phyloP scores from a whole-genome alignment of 2,329 filamentous ascomycete genomes.

The Lachnum nothofagi region DNA sequence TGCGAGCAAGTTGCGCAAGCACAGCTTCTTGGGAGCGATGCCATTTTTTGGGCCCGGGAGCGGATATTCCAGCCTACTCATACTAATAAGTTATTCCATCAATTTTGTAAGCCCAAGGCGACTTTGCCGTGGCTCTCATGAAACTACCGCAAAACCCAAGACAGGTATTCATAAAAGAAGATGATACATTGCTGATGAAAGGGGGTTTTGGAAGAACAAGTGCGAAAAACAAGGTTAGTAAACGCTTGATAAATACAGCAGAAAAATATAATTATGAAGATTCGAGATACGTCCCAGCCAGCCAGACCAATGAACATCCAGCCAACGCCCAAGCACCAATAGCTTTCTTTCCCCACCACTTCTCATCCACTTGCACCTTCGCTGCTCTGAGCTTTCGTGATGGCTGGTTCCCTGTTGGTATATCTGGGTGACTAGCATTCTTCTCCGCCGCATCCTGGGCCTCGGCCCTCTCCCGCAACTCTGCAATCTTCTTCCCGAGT shows the following conservation, averaged over 20 bases:
- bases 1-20: too few species aligned
- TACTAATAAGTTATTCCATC: too few species aligned
- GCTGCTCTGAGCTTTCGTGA: constrained; percentile 43
- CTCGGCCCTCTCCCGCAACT: constrained; percentile 39
- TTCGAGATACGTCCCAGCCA: constrained; percentile 48
- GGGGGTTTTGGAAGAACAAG: too few species aligned
- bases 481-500: constrained; percentile 63
- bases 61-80: too few species aligned
- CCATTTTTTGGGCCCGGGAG: too few species aligned
- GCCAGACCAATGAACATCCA: constrained; percentile 58
- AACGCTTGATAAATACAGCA: not conserved
- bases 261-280: constrained; percentile 9
- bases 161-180: too few species aligned
- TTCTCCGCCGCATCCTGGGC: constrained; percentile 27
- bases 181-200: too few species aligned
- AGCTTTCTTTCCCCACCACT: constrained; percentile 63
- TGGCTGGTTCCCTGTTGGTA: constrained; percentile 11
- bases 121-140: too few species aligned
- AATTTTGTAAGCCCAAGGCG: too few species aligned
- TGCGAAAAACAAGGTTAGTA: too few species aligned
- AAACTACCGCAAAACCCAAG: too few species aligned
- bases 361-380: constrained; percentile 59
- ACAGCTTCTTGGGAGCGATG: too few species aligned
- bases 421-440: constrained; percentile 21
- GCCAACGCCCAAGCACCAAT: constrained; percentile 56